Base-by-base conservation (phyloP, 163 green algal species). In the Scenedesmus sp. region DNA sequence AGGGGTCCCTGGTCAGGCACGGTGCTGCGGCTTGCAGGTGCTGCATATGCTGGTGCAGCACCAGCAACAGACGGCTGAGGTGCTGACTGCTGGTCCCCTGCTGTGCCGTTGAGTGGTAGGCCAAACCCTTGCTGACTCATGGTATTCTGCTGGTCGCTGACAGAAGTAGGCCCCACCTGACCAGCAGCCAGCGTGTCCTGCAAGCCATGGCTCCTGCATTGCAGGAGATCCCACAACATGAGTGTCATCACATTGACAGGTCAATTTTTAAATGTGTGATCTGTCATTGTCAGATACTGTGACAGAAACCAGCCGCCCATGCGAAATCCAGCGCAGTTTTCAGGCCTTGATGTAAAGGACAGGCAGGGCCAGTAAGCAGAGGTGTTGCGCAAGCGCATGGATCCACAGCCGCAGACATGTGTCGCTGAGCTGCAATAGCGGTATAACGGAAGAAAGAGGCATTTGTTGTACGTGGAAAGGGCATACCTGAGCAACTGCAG, bases 401-500 rank as follows among this genome's bases (percentile, higher is more conserved):
- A 46, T 46, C 34, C 34, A 46, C 34, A 46, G 34, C 34, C 34
- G 34, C 34, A 46, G 34, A 46, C 34, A 46, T 46, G 34, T 46
- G 34, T 46, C 34, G 34, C 34, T 46, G 34, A 46, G 34, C 34
- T 46, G 34, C 34, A 46, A 46, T 46, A 46, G 34, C 34, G 34
- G 34, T 46, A 46, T 46, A 46, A 46, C 34, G 34, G 34, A 46
- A 46, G 34, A 46, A 79, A 52, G 0, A 77, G 34, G 70, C 70
- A 79, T 46, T 46, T 46, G 34, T 46, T 46, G 34, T 46, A 46
- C 34, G 34, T 46, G 34, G 34, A 46, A 79, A 8, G 23, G 13
- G 23, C 23, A 16, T 52, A 92, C 89, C 89, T 92, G 20, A 92
- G 10, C 12, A 90, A 55, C 12, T 62, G 55, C 56, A 89, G 9